Evolutionary conservation across 164 flowering plant species (phyloP), one percentile per base, ranked within the genome.

Genomic region (Nymphaea thermarum): DNA sequence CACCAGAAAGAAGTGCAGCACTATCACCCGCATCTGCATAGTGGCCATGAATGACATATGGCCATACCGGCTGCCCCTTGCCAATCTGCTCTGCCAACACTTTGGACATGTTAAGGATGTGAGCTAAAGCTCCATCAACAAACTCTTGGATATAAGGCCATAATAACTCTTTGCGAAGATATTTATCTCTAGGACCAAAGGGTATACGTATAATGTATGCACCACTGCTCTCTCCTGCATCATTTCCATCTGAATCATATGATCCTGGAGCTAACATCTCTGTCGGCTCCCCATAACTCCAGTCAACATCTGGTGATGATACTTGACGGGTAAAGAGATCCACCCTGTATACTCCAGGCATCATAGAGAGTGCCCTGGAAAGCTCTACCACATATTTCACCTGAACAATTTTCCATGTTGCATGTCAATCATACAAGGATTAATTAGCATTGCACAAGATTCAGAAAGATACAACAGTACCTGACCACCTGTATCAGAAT

Each of bases 401-500:
- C 96, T 93, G 78, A 51, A 44, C 72, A 4, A 66, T 68, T 45
- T 3, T 15, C 47, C 45, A 60, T 44, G 17, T 61, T 61, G 41
- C 17, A 6, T 61, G 63, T 61, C 25, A 61, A 4, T 15, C 17
- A 5, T 61, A 61, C 6, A 16, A 3, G 2, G 36, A 25, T 25
- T 25, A 1, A 0, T 25, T 25, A 25, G 36, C 36, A 25, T 25
- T 25, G 36, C 36, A 25, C n/a, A n/a, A n/a, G n/a, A n/a, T 25
- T 25, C 36, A 25, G 36, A 25, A 25, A 25, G 36, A 25, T 5
- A 8, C 2, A 42, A 43, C 43, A 43, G 65, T 79, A 93, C 98
- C 93, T 93, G 98, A 63, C 96, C 98, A 67, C 98, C 98, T 8
- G 98, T 92, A 71, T 92, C 98, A 64, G 96, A 90, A 80, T 93